Percentiles rank a stretch among this genome's conserved stretches.
Conservation (phyloP, 2,329 filamentous ascomycete species). For the Ophiostoma sp. region DNA sequence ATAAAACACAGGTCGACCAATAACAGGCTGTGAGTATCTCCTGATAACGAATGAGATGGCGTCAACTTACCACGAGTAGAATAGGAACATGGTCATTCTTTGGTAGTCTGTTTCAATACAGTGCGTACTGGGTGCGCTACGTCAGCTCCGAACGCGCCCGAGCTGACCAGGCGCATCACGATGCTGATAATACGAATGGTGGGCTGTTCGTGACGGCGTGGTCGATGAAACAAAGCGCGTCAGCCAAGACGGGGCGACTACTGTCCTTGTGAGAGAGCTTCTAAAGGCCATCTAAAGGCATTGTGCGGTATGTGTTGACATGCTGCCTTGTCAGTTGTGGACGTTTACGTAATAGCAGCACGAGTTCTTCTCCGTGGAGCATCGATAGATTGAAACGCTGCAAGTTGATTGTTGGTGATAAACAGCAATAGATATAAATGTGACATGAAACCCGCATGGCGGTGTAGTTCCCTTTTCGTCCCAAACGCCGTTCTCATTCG, state of each 20-base stretch:
- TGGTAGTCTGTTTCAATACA: no score
- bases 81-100: no score
- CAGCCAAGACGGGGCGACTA: not conserved
- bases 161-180: not conserved
- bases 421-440: slow-evolving; percentile 7
- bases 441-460: not conserved
- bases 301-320: not conserved
- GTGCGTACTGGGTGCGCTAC: not conserved
- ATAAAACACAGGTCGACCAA: slow-evolving; percentile 10
- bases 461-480: slow-evolving; percentile 5
- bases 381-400: not conserved
- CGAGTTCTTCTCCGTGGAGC: no score
- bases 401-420: not conserved
- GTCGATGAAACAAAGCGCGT: slow-evolving; percentile 4
- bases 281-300: not conserved
- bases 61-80: slow-evolving; percentile 37
- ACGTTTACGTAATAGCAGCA: no score
- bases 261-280: not conserved
- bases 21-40: not conserved
- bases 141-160: slow-evolving; percentile 16
- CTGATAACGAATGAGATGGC: slow-evolving; percentile 37
- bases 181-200: slow-evolving; percentile 19
- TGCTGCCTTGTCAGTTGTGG: no score
- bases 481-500: slow-evolving; percentile 15
- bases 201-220: not conserved